Conservation (phyloP, 129 eudicot species). For the Rutidosis leptorrhynchoides region DNA sequence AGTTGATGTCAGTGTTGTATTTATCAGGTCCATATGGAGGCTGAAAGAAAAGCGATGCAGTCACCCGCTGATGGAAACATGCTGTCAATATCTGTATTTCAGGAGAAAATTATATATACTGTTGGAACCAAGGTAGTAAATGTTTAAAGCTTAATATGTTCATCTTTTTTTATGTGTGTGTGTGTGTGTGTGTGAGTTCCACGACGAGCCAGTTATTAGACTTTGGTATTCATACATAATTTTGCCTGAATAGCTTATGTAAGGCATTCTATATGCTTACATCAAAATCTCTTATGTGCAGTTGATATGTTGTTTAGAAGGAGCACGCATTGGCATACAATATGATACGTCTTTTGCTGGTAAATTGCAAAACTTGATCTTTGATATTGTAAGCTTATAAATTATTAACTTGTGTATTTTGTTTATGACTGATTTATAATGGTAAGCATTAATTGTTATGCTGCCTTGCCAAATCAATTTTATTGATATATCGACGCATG, state of each 20-base stretch:
- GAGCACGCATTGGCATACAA: conserved; percentile 92
- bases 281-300: conserved; percentile 25
- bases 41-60: conserved; percentile 72
- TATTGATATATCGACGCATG: neutral
- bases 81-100: conserved; percentile 38
- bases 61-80: conserved; percentile 42
- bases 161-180: neutral
- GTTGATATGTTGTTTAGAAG: conserved; percentile 88
- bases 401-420: neutral
- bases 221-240: neutral
- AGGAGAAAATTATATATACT: conserved; percentile 70
- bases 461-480: neutral
- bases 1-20: neutral
- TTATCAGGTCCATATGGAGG: conserved; percentile 86
- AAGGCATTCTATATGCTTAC: neutral
- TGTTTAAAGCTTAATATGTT: neutral
- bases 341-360: conserved; percentile 94
- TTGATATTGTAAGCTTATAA: neutral
- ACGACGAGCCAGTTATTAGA: neutral
- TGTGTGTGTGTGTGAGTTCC: neutral
- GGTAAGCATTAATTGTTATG: neutral
- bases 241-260: neutral
- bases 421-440: neutral
- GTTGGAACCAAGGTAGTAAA: conserved; percentile 78
- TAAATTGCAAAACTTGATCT: conserved; percentile 21